Base-by-base conservation (phyloP, 768 basidiomycete species). In the Tricholoma hemisulphureum region DNA sequence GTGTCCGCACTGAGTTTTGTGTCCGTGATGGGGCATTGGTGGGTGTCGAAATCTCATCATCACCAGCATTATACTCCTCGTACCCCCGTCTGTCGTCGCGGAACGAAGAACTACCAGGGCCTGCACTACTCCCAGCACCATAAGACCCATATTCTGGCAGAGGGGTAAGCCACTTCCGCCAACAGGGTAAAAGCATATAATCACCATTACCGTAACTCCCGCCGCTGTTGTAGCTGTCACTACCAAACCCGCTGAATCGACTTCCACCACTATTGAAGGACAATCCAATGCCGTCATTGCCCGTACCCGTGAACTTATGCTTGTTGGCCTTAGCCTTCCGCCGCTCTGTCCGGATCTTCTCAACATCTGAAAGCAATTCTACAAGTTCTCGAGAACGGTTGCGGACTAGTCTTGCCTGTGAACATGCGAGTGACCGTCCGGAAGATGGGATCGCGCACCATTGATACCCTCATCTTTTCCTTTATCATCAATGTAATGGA, bases 381-480 rank as follows among this genome's bases (percentile, higher is more conserved):
- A 91, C 92, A 24, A 99, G 77, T 73, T 98, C 96, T 34, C 87
- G 87, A 23, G 96, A 85, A 21, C 97, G 88, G 69, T 98, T 98
- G 48, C 97, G 91, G 53, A 99, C 97, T 98, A 68, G 13, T 50
- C 35, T 56, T 35, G 20, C 10, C 56, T 55, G n/a, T n/a, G 14
- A 39, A 31, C 24, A 6, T 4, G 13, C 29, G n/a, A 28, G 14
- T 13, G 11, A 23, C 20, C 26, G 26, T 18, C 24, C 45, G 16
- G 23, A 34, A 28, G 6, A 52, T 32, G 8, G 23, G 29, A 7
- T 13, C 16, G 29, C 16, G 60, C 75, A 94, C 95, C 94, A 66
- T 99, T 99, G 65, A 97, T 82, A 6, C 97, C 97, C 72, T 99
- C 93, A 67, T 99, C 97, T 71, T 99, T 98, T 50, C 93, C 95